Evolutionary conservation across 1,284 basidiomycete species (phyloP).

Genomic region (Exobasidium cylindrosporum): DNA sequence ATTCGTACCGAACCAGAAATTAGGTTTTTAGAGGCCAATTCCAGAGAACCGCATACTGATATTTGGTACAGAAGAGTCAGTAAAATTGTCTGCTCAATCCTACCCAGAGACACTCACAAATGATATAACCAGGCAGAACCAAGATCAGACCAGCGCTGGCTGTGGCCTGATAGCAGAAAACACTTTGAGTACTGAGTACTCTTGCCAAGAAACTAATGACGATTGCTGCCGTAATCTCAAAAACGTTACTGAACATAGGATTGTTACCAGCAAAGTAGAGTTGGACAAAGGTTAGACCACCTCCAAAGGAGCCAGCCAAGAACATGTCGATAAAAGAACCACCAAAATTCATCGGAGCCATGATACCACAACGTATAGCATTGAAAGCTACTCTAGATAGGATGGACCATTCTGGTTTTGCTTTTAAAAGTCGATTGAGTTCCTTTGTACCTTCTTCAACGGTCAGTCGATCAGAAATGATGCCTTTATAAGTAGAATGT

Average conservation of each 20-base stretch:
- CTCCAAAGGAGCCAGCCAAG: constrained; percentile 70
- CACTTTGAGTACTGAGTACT: constrained; percentile 68
- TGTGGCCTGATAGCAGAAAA: constrained; percentile 79
- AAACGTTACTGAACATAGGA: constrained; percentile 80
- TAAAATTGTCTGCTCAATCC: neutral
- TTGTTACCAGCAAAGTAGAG: constrained; percentile 73
- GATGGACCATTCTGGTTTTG: constrained; percentile 54
- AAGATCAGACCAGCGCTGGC: constrained; percentile 76
- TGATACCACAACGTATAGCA: constrained; percentile 68
- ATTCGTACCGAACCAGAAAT: constrained; percentile 28
- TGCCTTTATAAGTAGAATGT: constrained; percentile 67
- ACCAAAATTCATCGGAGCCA: constrained; percentile 61
- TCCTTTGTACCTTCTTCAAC: constrained; percentile 66
- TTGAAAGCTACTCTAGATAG: constrained; percentile 65
- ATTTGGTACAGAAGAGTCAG: neutral
- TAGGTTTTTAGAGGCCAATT: constrained; percentile 25
- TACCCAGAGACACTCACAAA: constrained; percentile 71
- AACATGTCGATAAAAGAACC: constrained; percentile 69
- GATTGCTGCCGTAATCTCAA: constrained; percentile 79
- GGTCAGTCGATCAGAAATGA: constrained; percentile 71
- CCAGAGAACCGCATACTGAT: constrained; percentile 24
- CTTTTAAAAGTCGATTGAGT: constrained; percentile 65
- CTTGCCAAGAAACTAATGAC: constrained; percentile 76
- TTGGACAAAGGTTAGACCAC: constrained; percentile 70
- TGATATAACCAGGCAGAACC: constrained; percentile 74